phyloP scores from a whole-genome alignment of 2,329 filamentous ascomycete species.

The Colletotrichum truncatum region DNA sequence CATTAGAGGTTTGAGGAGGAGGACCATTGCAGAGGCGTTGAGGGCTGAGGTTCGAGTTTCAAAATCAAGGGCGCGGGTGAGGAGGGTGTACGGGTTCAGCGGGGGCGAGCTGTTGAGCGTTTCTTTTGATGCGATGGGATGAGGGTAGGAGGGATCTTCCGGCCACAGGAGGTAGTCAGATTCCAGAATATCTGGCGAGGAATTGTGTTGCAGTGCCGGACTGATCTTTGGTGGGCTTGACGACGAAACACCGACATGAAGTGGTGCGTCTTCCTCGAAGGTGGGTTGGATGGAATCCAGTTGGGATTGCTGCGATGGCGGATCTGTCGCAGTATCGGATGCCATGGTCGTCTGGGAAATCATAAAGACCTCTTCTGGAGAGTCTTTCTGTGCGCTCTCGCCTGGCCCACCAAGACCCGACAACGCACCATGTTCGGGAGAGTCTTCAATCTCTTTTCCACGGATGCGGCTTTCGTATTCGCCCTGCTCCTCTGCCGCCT shows the following conservation, averaged over 20 bases:
- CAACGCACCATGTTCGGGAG: slow-evolving; percentile 23
- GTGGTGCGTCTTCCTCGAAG: slow-evolving; percentile 25
- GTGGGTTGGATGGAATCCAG: slow-evolving; percentile 8
- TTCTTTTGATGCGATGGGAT: slow-evolving; percentile 43
- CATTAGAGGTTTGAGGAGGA: slow-evolving; percentile 67
- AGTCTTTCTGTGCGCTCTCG: slow-evolving; percentile 35
- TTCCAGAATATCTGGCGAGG: slow-evolving; percentile 57
- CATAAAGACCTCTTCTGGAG: slow-evolving; percentile 50
- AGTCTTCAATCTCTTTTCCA: slow-evolving; percentile 46
- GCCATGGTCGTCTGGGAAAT: slow-evolving; percentile 56
- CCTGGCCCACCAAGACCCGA: background rate
- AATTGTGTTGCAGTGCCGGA: slow-evolving; percentile 45
- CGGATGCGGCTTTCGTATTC: slow-evolving; percentile 58
- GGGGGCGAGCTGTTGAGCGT: slow-evolving; percentile 41
- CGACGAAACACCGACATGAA: slow-evolving; percentile 22
- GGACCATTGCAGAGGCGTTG: slow-evolving; percentile 68
- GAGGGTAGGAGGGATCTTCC: slow-evolving; percentile 64
- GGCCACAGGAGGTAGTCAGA: slow-evolving; percentile 69
- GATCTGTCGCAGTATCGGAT: slow-evolving; percentile 41
- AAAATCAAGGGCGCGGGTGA: slow-evolving; percentile 63
- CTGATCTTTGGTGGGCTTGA: slow-evolving; percentile 38
- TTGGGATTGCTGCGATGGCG: slow-evolving; percentile 32
- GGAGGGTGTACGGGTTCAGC: slow-evolving; percentile 63
- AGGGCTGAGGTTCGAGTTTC: slow-evolving; percentile 65
- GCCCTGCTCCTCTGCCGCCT: slow-evolving; percentile 35